These are phyloP conservation scores for Obelidium mucronatum DNA, from an alignment of 192 early-diverging fungal genomes.

Conservation along the genomic window DNA sequence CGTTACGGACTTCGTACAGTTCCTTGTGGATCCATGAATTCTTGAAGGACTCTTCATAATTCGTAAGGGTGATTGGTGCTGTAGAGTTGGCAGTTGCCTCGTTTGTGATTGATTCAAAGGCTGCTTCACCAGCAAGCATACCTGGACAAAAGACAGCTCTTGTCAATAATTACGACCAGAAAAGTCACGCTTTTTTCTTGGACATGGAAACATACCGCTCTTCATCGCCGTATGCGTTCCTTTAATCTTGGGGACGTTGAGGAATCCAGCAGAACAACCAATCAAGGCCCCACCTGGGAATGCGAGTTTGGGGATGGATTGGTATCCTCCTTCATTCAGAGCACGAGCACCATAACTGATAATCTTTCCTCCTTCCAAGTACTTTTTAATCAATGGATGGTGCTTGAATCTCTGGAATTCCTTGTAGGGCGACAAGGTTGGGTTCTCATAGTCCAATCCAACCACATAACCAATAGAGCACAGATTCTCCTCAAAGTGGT, in stretches of 20 bases:
- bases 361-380: constrained; percentile 89
- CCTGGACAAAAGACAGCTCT: constrained; percentile 42
- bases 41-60: constrained; percentile 83
- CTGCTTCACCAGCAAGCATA: constrained; percentile 95
- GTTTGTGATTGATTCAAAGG: constrained; percentile 73
- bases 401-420: constrained; percentile 98
- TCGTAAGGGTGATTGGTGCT: constrained; percentile 72
- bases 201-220: constrained; percentile 81
- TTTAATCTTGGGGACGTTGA: constrained; percentile 99
- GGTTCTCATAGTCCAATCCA: constrained; percentile 95
- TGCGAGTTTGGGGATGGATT: constrained; percentile 89
- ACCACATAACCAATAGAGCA: constrained; percentile 89
- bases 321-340: constrained; percentile 92
- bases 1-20: constrained; percentile 89
- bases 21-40: constrained; percentile 93
- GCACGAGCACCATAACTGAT: constrained; percentile 95
- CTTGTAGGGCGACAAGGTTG: constrained; percentile 93
- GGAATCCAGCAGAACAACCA: constrained; percentile 93
- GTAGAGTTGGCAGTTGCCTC: constrained; percentile 49
- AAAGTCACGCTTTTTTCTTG: neutral
- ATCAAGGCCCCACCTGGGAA: constrained; percentile 97
- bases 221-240: constrained; percentile 99
- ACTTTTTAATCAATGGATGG: constrained; percentile 83
- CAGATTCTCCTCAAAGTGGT: constrained; percentile 92
- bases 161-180: constrained; percentile 5